phyloP scores from a whole-genome alignment of 257 asterid genomes.

The Solanum pinnatisectum region DNA sequence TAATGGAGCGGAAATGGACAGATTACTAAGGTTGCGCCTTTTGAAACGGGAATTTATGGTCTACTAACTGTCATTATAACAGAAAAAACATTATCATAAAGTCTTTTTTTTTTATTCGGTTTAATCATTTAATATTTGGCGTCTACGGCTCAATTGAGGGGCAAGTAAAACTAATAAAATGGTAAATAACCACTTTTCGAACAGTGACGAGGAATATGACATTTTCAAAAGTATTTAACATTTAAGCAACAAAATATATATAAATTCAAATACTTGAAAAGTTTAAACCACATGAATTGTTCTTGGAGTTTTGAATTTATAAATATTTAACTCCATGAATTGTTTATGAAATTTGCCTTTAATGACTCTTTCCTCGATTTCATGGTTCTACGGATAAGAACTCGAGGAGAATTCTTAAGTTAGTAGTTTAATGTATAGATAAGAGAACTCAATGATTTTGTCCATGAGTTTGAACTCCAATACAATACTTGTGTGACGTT shows the following conservation, averaged over 20 bases:
- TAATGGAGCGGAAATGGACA: conserved; percentile 1
- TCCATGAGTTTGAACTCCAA: not conserved
- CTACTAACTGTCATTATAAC: not conserved
- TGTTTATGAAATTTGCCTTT: too few relatives aligned
- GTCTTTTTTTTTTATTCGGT: not conserved
- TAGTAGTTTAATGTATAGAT: not conserved
- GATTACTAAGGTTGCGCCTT: conserved; percentile 7
- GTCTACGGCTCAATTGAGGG: not conserved
- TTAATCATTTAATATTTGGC: not conserved
- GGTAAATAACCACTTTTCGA: not conserved
- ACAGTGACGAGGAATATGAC: not conserved
- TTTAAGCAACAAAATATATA: not conserved
- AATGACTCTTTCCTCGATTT: too few relatives aligned
- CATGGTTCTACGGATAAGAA: too few relatives aligned
- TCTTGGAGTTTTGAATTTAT: too few relatives aligned
- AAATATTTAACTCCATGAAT: too few relatives aligned
- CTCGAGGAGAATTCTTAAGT: too few relatives aligned
- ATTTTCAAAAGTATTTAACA: not conserved
- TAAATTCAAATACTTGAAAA: too few relatives aligned
- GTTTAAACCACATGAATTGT: too few relatives aligned
- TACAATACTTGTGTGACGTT: not conserved
- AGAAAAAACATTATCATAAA: not conserved
- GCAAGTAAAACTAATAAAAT: not conserved
- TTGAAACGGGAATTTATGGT: conserved; percentile 13
- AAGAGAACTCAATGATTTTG: not conserved